phyloP scores from a whole-genome alignment of 202 grass and related monocot genomes.

The Brachypodium distachyon region DNA sequence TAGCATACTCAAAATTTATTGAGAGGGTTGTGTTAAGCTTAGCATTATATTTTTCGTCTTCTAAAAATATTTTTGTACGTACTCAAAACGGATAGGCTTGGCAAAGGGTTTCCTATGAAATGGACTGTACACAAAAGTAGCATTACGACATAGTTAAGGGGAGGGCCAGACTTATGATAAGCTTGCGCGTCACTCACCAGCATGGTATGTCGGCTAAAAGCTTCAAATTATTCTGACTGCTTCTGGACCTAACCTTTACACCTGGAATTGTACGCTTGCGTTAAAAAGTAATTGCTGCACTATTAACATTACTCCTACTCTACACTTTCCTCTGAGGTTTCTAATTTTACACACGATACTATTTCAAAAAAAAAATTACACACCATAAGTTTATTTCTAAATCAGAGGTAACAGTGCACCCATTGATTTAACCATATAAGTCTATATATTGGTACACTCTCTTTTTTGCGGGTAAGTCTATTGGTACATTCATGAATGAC shows the following conservation, averaged over 20 bases:
- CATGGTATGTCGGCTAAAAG: slow-evolving; percentile 30
- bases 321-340: neutral
- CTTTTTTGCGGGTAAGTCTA: too few relatives aligned
- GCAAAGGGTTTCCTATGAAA: slow-evolving; percentile 7
- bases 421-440: too few relatives aligned
- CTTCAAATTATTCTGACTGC: slow-evolving; percentile 7
- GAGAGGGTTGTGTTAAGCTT: neutral
- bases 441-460: too few relatives aligned
- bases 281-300: neutral
- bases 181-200: neutral
- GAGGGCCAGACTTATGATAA: slow-evolving; percentile 5
- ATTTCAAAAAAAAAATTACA: too few relatives aligned
- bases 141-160: neutral
- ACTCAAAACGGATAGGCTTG: neutral
- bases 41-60: neutral
- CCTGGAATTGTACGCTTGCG: neutral
- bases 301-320: neutral
- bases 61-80: neutral
- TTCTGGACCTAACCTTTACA: slow-evolving; percentile 7
- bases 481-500: too few relatives aligned
- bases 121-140: neutral
- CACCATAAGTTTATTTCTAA: too few relatives aligned
- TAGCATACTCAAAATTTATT: too few relatives aligned
- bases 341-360: too few relatives aligned
- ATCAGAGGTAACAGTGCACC: too few relatives aligned